phyloP scores from a whole-genome alignment of 2,329 filamentous ascomycete genomes.

The Aspergillus aculeatus region DNA sequence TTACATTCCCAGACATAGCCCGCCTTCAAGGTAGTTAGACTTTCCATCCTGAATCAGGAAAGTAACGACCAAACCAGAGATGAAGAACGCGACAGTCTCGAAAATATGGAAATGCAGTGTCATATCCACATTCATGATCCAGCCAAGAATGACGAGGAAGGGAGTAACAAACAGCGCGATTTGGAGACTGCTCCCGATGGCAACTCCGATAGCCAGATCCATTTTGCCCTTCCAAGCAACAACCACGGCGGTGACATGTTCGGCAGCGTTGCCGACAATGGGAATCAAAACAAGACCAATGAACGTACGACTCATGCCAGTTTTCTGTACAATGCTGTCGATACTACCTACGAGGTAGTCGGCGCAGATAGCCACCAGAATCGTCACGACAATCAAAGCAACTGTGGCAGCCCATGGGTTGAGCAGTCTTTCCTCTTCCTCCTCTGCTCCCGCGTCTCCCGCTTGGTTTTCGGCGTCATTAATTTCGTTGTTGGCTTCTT shows the following conservation, averaged over 20 bases:
- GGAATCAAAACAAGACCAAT: constrained; percentile 78
- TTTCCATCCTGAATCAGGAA: constrained; percentile 77
- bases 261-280: constrained; percentile 80
- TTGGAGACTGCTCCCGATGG: constrained; percentile 78
- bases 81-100: constrained; percentile 73
- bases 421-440: constrained; percentile 54
- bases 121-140: constrained; percentile 72
- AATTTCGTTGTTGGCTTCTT: constrained; percentile 40
- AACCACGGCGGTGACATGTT: constrained; percentile 78
- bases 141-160: constrained; percentile 75
- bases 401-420: constrained; percentile 62
- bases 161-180: constrained; percentile 80
- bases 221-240: constrained; percentile 73
- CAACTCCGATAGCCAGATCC: constrained; percentile 70
- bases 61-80: constrained; percentile 71
- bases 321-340: constrained; percentile 66
- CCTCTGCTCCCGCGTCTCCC: constrained; percentile 38
- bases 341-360: constrained; percentile 77
- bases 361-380: constrained; percentile 71
- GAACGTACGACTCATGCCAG: constrained; percentile 74
- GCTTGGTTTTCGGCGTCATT: constrained; percentile 41
- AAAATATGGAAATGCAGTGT: constrained; percentile 78
- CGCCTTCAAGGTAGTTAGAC: constrained; percentile 80
- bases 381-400: constrained; percentile 68
- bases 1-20: constrained; percentile 63